Evolutionary conservation across 75 land plant genomes (phyloP).

Genomic region (Pseudotsuga menziesii): DNA sequence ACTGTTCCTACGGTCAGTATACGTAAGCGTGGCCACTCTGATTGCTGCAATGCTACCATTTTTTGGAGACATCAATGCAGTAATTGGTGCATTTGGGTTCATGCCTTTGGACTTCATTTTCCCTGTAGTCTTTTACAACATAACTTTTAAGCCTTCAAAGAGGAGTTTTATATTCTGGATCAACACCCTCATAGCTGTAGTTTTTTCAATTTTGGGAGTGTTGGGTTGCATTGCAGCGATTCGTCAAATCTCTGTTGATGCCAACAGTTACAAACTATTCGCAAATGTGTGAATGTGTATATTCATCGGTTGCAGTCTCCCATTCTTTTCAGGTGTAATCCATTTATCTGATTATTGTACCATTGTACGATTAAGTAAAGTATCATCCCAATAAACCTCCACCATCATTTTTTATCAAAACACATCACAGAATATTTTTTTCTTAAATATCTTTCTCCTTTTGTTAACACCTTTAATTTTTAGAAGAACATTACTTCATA

Average conservation of each 20-base stretch:
- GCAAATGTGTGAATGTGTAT: slow-evolving; percentile 29
- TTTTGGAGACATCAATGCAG: slow-evolving; percentile 79
- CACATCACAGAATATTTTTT: too few relatives aligned
- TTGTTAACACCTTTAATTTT: too few relatives aligned
- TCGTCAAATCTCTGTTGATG: slow-evolving; percentile 62
- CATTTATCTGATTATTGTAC: too few relatives aligned
- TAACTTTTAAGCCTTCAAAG: slow-evolving; percentile 52
- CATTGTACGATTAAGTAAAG: too few relatives aligned
- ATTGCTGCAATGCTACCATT: slow-evolving; percentile 88
- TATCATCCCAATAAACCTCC: too few relatives aligned
- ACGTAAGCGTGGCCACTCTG: slow-evolving; percentile 32
- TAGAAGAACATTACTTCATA: too few relatives aligned
- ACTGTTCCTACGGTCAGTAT: slow-evolving; percentile 32
- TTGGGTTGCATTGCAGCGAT: slow-evolving; percentile 55
- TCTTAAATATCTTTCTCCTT: too few relatives aligned
- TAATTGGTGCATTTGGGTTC: slow-evolving; percentile 80
- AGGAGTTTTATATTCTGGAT: slow-evolving; percentile 35
- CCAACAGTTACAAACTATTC: slow-evolving; percentile 51
- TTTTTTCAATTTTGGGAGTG: slow-evolving; percentile 34
- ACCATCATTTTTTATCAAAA: too few relatives aligned
- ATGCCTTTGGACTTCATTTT: slow-evolving; percentile 70
- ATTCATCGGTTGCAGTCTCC: too few relatives aligned
- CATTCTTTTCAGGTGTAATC: too few relatives aligned
- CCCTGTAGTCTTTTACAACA: slow-evolving; percentile 53
- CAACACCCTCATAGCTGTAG: slow-evolving; percentile 33